These are phyloP conservation scores for Chenopodium suecicum DNA, from an alignment of 148 eudicot species.

Conservation along the genomic window DNA sequence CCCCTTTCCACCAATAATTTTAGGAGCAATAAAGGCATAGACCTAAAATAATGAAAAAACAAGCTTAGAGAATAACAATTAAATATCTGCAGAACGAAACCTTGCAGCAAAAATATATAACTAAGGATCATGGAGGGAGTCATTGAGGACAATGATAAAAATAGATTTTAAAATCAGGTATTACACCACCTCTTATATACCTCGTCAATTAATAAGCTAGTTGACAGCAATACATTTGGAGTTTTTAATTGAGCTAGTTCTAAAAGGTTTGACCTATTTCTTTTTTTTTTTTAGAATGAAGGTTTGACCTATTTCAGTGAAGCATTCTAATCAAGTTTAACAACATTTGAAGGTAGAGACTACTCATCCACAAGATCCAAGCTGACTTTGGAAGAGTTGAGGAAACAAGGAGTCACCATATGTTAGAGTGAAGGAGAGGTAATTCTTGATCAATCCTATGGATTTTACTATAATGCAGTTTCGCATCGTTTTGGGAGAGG, in stretches of 20 bases:
- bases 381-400: no score
- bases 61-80: not conserved
- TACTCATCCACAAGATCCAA: not conserved
- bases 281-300: no score
- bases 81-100: not conserved
- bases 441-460: not conserved
- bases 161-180: not conserved
- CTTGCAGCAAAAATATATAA: not conserved
- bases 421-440: not conserved
- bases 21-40: slow-evolving; percentile 93
- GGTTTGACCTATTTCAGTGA: no score
- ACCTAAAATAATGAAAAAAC: slow-evolving; percentile 43
- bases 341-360: not conserved
- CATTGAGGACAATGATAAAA: no score
- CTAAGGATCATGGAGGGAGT: not conserved
- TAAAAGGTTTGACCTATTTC: not conserved
- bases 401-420: not conserved
- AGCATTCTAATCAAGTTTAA: not conserved
- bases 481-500: no score
- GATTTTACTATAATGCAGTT: not conserved
- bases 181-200: not conserved
- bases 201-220: not conserved
- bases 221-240: not conserved
- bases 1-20: slow-evolving; percentile 91
- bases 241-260: no score